Percentiles rank a stretch among this genome's conserved stretches.
phyloP scores from a whole-genome alignment of 2,329 filamentous ascomycete genomes.

The Cordyceps cateniannulata region DNA sequence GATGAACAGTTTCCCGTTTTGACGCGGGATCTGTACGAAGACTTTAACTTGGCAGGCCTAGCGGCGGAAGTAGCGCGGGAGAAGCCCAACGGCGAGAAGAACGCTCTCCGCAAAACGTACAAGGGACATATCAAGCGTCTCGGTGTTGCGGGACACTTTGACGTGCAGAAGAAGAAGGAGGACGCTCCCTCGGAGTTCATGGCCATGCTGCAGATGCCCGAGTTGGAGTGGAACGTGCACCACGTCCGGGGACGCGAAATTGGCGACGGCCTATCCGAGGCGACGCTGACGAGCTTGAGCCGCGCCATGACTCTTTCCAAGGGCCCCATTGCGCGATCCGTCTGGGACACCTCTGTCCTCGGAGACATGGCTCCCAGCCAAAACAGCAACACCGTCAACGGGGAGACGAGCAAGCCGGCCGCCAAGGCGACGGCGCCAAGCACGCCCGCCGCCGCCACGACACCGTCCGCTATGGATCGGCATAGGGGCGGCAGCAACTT shows the following conservation, averaged over 20 bases:
- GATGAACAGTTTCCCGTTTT: slow-evolving; percentile 39
- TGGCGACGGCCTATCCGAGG: slow-evolving; percentile 42
- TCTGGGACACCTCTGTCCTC: slow-evolving; percentile 53
- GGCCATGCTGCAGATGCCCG: slow-evolving; percentile 43
- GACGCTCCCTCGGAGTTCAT: slow-evolving; percentile 46
- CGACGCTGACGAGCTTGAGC: slow-evolving; percentile 36
- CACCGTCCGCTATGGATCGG: slow-evolving; percentile 24
- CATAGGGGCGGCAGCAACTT: slow-evolving; percentile 30
- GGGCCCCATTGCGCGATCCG: slow-evolving; percentile 46
- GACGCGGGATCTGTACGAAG: slow-evolving; percentile 52
- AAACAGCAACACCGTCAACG: slow-evolving; percentile 24
- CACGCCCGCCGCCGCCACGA: slow-evolving; percentile 38
- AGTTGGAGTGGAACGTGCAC: slow-evolving; percentile 51
- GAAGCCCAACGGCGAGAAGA: slow-evolving; percentile 61
- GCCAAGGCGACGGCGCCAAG: slow-evolving; percentile 45
- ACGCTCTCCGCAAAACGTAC: slow-evolving; percentile 60
- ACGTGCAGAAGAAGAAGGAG: slow-evolving; percentile 48
- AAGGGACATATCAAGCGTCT: slow-evolving; percentile 62
- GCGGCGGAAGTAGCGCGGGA: slow-evolving; percentile 57
- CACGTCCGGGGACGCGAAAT: slow-evolving; percentile 50
- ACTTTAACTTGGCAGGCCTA: slow-evolving; percentile 49
- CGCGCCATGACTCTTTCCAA: slow-evolving; percentile 52
- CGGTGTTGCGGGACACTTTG: slow-evolving; percentile 55
- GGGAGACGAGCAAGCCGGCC: slow-evolving; percentile 33
- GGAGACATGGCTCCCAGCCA: slow-evolving; percentile 44